Percentiles rank a stretch among this genome's conserved stretches.
These are phyloP conservation scores for Radiomyces spectabilis DNA, from an alignment of 192 early-diverging fungal genomes.

Conservation along the genomic window DNA sequence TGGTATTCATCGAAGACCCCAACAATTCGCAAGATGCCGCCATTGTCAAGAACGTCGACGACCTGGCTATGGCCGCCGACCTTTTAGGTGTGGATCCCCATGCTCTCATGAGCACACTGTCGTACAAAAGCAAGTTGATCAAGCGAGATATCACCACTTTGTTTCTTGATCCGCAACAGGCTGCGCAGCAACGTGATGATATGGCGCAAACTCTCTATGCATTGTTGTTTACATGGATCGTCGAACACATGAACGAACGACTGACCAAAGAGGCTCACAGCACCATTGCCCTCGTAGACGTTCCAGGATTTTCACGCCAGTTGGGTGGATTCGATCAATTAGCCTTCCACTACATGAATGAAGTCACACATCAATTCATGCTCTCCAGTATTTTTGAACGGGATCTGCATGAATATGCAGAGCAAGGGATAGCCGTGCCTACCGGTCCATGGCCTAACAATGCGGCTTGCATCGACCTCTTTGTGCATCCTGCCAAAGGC, in stretches of 20 bases:
- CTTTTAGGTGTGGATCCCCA: conserved; percentile 75
- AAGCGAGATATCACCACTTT: conserved; percentile 77
- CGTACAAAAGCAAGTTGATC: conserved; percentile 76
- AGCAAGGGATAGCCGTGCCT: conserved; percentile 52
- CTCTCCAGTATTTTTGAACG: conserved; percentile 58
- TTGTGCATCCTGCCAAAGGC: conserved; percentile 59
- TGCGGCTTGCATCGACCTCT: conserved; percentile 57
- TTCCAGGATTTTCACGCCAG: conserved; percentile 62
- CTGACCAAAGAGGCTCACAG: conserved; percentile 61
- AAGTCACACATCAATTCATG: conserved; percentile 55
- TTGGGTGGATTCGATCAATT: conserved; percentile 54
- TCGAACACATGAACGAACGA: conserved; percentile 75
- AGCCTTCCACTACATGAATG: conserved; percentile 56
- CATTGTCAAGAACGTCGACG: conserved; percentile 69
- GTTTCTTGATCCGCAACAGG: conserved; percentile 67
- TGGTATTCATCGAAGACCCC: conserved; percentile 66
- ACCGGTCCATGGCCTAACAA: conserved; percentile 47
- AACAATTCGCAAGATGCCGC: conserved; percentile 70
- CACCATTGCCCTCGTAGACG: conserved; percentile 79
- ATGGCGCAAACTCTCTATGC: conserved; percentile 71
- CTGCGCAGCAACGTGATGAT: conserved; percentile 66
- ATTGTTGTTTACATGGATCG: conserved; percentile 75
- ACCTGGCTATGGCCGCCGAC: conserved; percentile 63
- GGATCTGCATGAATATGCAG: conserved; percentile 48
- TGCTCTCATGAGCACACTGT: conserved; percentile 65